Base-by-base conservation (phyloP, 2,329 filamentous ascomycete species). In the Septoria linicola region DNA sequence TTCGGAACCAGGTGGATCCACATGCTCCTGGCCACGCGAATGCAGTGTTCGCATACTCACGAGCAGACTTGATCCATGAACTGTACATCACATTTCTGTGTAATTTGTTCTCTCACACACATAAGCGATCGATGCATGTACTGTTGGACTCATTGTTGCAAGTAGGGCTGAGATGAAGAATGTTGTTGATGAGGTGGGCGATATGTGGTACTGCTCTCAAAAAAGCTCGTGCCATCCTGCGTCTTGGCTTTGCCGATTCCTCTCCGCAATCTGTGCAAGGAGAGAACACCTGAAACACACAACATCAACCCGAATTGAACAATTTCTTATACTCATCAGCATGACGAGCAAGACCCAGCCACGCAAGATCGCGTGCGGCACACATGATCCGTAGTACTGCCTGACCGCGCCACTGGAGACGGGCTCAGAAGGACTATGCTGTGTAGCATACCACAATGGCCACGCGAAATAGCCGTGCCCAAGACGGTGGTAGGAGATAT, bases 291-390 rank as follows among this genome's bases (percentile, higher is more conserved):
- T 39, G 36, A 39, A 39, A 39, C 36, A 39, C 36, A 8, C 19
- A 14, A 37, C 35, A 39, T 39, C 36, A 20, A 1, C 36, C 36
- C 36, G 36, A 39, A 39, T 21, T 23, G 36, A 19, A 39, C 17
- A 20, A 39, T 39, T 13, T 21, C 16, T 39, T 39, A 39, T 39
- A 39, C 36, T 39, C 36, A 27, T 27, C 23, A 21, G 36, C 16
- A 17, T 39, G 16, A 39, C 36, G 36, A 39, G 36, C 36, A 39
- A 13, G 36, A 11, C 36, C 36, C 36, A 19, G 36, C 36, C 36
- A 39, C 8, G 6, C 36, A 39, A 39, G 17, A 39, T 39, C 36
- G 20, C 17, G 20, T 19, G 20, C 20, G 17, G 36, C 36, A 39
- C 11, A 4, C 6, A 11, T 20, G 17, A 4, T 39, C 16, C 11